Base-by-base conservation (phyloP, 371 early-diverging fungal species). In the Mucor plumbeus region DNA sequence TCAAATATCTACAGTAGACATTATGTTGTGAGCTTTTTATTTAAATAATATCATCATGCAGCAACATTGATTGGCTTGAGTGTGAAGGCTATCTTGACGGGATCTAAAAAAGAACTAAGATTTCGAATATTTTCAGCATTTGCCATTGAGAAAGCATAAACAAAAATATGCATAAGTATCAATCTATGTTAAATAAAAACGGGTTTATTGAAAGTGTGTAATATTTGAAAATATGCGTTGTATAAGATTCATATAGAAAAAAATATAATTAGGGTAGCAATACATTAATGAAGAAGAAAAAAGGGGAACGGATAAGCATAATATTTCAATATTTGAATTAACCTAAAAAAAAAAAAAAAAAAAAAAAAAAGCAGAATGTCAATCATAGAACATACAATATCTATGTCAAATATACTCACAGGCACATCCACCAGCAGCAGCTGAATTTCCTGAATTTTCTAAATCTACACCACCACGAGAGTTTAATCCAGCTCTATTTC, bases 381-480 rank as follows among this genome's bases (percentile, higher is more conserved):
- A 53, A 31, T 53, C 14, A 53, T 53, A 21, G 6, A 9, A 1
- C 0, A 10, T 53, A 53, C 31, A 38, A 0, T 19, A 47, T 19
- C 6, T 26, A 13, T 5, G 13, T 14, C 14, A 31, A 31, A 26
- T 13, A 4, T 38, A 74, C 80, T 80, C 74, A 84, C 84, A 84
- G 48, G 84, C 84, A 76, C 84, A 84, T 33, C 80, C 76, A 70
- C 73, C 74, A 59, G 70, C 56, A 48, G 53, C 19, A 56, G 76
- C 19, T 47, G 79, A 14, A 56, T 74, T 80, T 13, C 67, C 70
- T 13, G 79, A 72, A 33, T 72, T 73, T 56, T 77, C 73, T 55
- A 81, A 67, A 68, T 84, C 82, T 33, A 84, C 78, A 54, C 72
- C 68, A 56, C 77, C 77, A 59, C 80, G 81, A 58, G 73, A 61